Evolutionary conservation across 257 asterid genomes (phyloP), one percentile per base, ranked within the genome.

Genomic region (Mitragyna speciosa): DNA sequence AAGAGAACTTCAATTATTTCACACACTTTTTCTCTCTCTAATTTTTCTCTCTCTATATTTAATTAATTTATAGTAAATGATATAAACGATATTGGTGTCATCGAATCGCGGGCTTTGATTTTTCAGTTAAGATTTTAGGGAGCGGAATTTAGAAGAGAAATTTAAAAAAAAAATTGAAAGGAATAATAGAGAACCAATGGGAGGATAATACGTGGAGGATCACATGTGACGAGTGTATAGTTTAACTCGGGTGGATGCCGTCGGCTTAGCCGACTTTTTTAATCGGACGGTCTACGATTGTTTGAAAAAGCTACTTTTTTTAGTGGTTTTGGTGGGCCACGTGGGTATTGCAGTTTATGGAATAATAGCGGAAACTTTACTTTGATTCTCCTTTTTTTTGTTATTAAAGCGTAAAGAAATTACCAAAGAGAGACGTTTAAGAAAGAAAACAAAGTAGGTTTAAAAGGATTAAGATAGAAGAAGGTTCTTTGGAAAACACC

Each of bases 201-300:
- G 9, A 39, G 19, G 30, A 0, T 7, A 66, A 66, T 84, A 61
- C 87, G 88, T 80, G 83, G 82, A 30, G 3, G 14, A 26, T 65
- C 22, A 36, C 41, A 36, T 9, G 77, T 48, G 78, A 11, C 82
- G 56, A 76, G 78, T 36, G 31, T 66, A 36, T 71, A 36, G 45
- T 19, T 33, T 10, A 52, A 26, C 67, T 77, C 30, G 41, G 58
- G 41, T 73, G 7, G 63, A 70, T 78, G 79, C 52, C 47, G 48
- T 41, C 31, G 52, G 20, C 49, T 30, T 33, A 54, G 85, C 89
- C 86, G 86, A 84, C 87, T 61, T 61, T 82, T 76, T 36, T 24
- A 28, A 85, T 79, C 68, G 31, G 17, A 82, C 80, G 84, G 82
- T 26, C 16, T 9, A n/a, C 15, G 39, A 51, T 76, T 68, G 16